These are phyloP conservation scores for Tuber microsphaerosporum DNA, from an alignment of 495 filamentous ascomycete species.

Conservation along the genomic window DNA sequence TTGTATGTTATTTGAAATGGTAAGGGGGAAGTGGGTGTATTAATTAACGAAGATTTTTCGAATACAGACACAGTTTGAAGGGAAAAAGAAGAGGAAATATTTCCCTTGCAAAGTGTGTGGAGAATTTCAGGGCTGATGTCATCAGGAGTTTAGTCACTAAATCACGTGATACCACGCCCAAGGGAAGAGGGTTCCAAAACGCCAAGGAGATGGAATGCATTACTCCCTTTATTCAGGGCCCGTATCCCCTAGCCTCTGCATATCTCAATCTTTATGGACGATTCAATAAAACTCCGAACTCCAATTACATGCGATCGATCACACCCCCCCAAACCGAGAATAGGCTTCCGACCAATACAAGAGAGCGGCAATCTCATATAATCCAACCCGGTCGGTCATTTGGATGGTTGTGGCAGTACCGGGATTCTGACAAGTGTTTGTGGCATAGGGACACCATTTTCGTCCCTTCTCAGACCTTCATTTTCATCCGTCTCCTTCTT, in stretches of 20 bases:
- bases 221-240: neutral
- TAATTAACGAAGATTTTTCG: neutral
- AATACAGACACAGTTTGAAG: neutral
- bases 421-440: slow-evolving; percentile 78
- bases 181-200: neutral
- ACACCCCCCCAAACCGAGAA: neutral
- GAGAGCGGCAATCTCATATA: neutral
- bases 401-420: slow-evolving; percentile 19
- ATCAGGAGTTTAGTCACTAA: neutral
- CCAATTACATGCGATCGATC: neutral
- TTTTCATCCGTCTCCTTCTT: slow-evolving; percentile 42
- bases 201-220: neutral
- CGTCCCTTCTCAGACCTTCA: slow-evolving; percentile 42
- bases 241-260: neutral
- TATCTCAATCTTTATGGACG: neutral
- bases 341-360: neutral
- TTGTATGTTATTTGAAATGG: neutral
- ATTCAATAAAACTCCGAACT: neutral
- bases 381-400: slow-evolving; percentile 8
- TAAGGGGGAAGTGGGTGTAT: neutral
- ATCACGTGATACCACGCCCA: neutral
- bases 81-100: neutral
- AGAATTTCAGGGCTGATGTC: slow-evolving; percentile 3
- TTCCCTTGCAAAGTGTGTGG: neutral
- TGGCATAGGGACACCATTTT: slow-evolving; percentile 54